Conservation (phyloP, 768 basidiomycete species). For the Serpula lacrymans region DNA sequence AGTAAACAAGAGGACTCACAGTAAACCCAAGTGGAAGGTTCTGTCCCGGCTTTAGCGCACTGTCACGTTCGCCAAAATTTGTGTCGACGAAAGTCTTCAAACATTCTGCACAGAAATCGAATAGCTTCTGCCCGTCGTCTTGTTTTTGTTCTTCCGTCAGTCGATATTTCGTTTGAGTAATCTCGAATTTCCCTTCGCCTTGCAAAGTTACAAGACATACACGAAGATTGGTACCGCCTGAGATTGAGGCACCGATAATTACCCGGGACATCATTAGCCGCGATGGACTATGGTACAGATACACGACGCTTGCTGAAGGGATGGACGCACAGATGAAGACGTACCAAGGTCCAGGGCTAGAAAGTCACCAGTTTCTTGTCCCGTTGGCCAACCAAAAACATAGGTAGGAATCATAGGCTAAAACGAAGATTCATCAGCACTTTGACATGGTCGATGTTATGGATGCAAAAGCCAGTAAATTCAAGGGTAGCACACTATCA, state of each 20-base stretch:
- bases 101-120: constrained; percentile 97
- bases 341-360: constrained; percentile 86
- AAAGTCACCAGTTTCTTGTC: constrained; percentile 84
- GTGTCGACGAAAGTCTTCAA: constrained; percentile 84
- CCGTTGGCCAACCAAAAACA: constrained; percentile 94
- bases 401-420: constrained; percentile 97
- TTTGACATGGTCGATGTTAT: neutral
- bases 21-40: constrained; percentile 89
- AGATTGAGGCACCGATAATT: constrained; percentile 3
- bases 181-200: constrained; percentile 94
- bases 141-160: constrained; percentile 98
- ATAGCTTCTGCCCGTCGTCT: constrained; percentile 90
- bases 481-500: too few species aligned
- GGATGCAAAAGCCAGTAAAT: too few species aligned
- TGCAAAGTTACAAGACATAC: constrained; percentile 93
- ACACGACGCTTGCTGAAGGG: too few species aligned
- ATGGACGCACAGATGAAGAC: constrained; percentile 22
- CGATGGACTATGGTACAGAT: too few species aligned
- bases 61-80: constrained; percentile 52
- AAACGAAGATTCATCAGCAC: constrained; percentile 11
- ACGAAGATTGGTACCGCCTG: constrained; percentile 95
- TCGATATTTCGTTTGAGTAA: constrained; percentile 96
- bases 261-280: too few species aligned
- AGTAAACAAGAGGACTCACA: constrained; percentile 46
- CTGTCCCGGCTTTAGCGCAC: constrained; percentile 48